Evolutionary conservation across 1,284 basidiomycete species (phyloP).

Genomic region (Ceratobasidium sp.): DNA sequence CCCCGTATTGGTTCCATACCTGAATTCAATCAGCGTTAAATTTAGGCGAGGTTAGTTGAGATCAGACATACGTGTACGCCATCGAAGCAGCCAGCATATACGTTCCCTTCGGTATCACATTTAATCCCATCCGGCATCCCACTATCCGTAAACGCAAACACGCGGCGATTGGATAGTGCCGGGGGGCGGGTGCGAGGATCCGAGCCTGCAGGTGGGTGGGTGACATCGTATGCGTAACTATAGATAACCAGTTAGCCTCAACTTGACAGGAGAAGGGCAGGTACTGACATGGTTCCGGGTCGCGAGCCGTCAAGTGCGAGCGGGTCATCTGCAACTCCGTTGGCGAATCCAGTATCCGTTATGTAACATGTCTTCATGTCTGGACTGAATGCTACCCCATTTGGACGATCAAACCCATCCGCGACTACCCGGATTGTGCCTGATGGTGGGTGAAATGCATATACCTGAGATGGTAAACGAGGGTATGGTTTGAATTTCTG

Average conservation of each 20-base stretch:
- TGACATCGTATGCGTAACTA: conserved; percentile 77
- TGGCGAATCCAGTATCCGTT: conserved; percentile 51
- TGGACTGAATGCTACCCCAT: conserved; percentile 72
- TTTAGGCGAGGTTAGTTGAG: conserved; percentile 19
- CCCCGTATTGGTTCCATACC: conserved; percentile 69
- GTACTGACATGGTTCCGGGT: conserved; percentile 68
- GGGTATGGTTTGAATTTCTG: conserved; percentile 70
- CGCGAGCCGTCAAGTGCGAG: conserved; percentile 56
- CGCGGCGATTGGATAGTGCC: conserved; percentile 65
- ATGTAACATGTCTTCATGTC: conserved; percentile 73
- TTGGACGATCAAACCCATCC: conserved; percentile 66
- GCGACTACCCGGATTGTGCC: conserved; percentile 71
- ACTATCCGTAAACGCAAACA: conserved; percentile 73
- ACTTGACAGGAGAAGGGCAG: conserved; percentile 41
- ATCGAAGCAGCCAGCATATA: conserved; percentile 73
- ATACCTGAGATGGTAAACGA: conserved; percentile 73
- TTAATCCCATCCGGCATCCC: conserved; percentile 69
- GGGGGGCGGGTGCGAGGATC: conserved; percentile 8
- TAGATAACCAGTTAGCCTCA: not conserved
- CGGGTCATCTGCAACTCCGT: conserved; percentile 55
- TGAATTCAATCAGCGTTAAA: conserved; percentile 43
- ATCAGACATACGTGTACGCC: conserved; percentile 63
- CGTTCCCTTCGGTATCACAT: conserved; percentile 66
- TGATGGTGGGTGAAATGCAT: conserved; percentile 69
- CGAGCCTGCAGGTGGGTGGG: conserved; percentile 52